These are phyloP conservation scores for Cytospora piceae DNA, from an alignment of 2,329 filamentous ascomycete genomes.

Conservation along the genomic window DNA sequence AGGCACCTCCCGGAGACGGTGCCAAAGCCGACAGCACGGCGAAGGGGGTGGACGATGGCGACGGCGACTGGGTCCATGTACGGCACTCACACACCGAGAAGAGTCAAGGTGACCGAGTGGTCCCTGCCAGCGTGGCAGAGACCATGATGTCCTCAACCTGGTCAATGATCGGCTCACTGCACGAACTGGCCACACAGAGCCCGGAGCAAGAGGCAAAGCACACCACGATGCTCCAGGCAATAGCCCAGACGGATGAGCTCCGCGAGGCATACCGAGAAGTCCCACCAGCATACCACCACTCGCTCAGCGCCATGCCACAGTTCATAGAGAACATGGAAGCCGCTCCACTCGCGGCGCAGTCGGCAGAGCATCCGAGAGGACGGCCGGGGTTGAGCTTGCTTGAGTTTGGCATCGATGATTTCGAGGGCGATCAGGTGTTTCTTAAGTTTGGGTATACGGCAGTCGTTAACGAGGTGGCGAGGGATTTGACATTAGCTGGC, in stretches of 20 bases:
- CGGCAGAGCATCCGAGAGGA: conserved; percentile 11
- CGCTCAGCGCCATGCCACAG: conserved; percentile 17
- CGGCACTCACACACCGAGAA: not conserved
- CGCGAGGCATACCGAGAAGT: not conserved
- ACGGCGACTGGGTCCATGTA: conserved; percentile 7
- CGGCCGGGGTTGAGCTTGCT: conserved; percentile 20
- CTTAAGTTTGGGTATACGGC: conserved; percentile 17
- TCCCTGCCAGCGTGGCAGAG: conserved; percentile 12
- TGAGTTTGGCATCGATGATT: conserved; percentile 22
- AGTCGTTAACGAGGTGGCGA: conserved; percentile 20
- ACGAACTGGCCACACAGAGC: conserved; percentile 1
- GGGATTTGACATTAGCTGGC: conserved; percentile 10
- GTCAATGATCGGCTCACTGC: conserved; percentile 17
- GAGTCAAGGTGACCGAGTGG: not conserved
- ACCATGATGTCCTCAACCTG: conserved; percentile 10
- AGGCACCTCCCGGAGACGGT: not conserved
- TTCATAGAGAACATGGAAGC: conserved; percentile 23
- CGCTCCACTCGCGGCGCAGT: conserved; percentile 21
- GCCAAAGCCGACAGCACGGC: no score
- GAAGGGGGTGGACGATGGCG: not conserved
- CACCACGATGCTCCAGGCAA: conserved; percentile 18
- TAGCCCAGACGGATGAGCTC: conserved; percentile 8
- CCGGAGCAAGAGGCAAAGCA: conserved; percentile 1
- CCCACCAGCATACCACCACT: conserved; percentile 15
- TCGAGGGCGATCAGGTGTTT: conserved; percentile 24